Base-by-base conservation (phyloP, 768 basidiomycete species). In the Podaxis sp. region DNA sequence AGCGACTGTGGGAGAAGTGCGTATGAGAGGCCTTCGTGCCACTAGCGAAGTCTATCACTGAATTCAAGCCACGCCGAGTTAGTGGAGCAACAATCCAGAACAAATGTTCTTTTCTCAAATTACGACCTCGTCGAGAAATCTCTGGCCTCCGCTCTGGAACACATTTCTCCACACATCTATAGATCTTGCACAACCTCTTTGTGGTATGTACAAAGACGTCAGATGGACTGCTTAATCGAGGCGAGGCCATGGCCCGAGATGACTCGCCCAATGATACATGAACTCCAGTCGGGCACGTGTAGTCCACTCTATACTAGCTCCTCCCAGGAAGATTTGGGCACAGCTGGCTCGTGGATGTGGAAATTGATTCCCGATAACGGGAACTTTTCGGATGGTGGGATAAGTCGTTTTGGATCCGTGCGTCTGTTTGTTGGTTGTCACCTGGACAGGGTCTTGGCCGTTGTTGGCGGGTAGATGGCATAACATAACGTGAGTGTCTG, bases 331-430 rank as follows among this genome's bases (percentile, higher is more conserved):
- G 42, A 28, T 30, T 24, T 15, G 38, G 33, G 33, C 38, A 38
- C 53, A 49, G 33, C 19, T 56, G 36, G 11, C 61, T 40, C 61
- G 55, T 51, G 38, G 61, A 57, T 54, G 55, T 56, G 48, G 61
- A 63, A 57, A 49, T 49, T 56, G 55, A 39, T 39, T 39, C 17
- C 48, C 61, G 54, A n/a, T 51, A 57, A 38, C 46, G 61, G 46
- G 36, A 49, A 11, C 13, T 26, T 38, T 24, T 33, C 33, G 17
- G 59, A 17, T 8, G 51, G 39, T 60, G 51, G n/a, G 59, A 52
- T 39, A 60, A 26, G 13, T 8, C 9, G 26, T 24, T 22, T 15
- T 30, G n/a, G 17, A 6, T 17, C 13, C 28, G 40, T 26, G 56
- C 56, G 56, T 7, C 46, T 52, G 13, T 22, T 19, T 24, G 30